Evolutionary conservation across 495 filamentous ascomycete genomes (phyloP).

Genomic region (Beverwykella pulmonaria): DNA sequence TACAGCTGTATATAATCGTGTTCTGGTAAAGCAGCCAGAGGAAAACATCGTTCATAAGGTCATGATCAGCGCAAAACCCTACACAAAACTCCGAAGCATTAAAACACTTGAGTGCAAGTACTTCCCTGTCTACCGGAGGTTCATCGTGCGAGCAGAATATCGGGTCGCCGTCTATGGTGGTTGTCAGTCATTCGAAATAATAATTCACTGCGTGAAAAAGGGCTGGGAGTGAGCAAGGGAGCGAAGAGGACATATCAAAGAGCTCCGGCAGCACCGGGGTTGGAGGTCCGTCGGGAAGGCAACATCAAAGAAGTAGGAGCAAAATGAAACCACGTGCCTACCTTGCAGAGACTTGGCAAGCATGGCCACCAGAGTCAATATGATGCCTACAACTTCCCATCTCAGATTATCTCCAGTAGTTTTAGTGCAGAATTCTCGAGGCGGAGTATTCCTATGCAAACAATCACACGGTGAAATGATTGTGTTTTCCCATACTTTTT

Average conservation of each 20-base stretch:
- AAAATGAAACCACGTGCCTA: not conserved
- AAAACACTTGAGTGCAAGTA: conserved; percentile 38
- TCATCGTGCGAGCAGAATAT: conserved; percentile 43
- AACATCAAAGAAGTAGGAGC: not conserved
- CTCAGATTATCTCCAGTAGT: conserved; percentile 55
- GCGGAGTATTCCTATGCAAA: conserved; percentile 38
- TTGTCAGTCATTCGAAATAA: no score
- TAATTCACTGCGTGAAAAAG: no score
- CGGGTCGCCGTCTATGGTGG: conserved; percentile 42
- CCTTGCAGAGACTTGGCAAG: conserved; percentile 47
- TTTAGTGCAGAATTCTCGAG: conserved; percentile 44
- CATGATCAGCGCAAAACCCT: conserved; percentile 42
- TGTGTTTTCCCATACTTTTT: conserved; percentile 44
- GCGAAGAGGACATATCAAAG: no score
- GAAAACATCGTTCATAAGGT: conserved; percentile 45
- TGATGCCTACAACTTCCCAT: conserved; percentile 62
- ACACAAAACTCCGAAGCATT: conserved; percentile 42
- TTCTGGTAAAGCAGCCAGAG: conserved; percentile 45
- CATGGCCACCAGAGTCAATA: conserved; percentile 55
- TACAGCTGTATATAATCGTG: conserved; percentile 24
- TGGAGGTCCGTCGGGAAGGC: no score
- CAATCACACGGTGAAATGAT: conserved; percentile 24
- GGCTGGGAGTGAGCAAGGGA: no score
- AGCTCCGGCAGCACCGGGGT: no score
- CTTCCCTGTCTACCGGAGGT: conserved; percentile 33